Evolutionary conservation across 345 rosid species (phyloP), one percentile per base, ranked within the genome.

Genomic region (Streptanthus diversifolius): DNA sequence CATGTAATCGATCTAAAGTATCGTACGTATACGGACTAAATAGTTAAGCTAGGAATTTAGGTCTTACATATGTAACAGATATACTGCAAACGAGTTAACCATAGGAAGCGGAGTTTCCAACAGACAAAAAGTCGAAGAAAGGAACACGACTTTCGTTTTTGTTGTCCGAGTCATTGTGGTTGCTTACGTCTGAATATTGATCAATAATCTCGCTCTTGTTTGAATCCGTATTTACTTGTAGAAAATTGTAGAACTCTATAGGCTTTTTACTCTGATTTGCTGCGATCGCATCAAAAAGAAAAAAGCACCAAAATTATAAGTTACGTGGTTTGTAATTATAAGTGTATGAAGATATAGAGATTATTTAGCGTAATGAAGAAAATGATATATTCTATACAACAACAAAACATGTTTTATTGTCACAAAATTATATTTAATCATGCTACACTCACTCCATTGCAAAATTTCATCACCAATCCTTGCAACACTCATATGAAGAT

Each of bases 181-280:
- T 76, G 61, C 45, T 73, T 67, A 51, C 72, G 14, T 63, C 51
- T 22, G 81, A 82, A 62, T 74, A 78, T 66, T 82, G 86, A 71
- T 87, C 77, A 27, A 80, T 82, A 37, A 83, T 78, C 43, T 87
- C 92, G 37, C 90, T 87, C 73, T 56, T 84, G 53, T 79, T 81
- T 8, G 89, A 84, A 7, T 85, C 92, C 0, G 87, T 75, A 62
- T 85, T 81, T 53, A 89, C 82, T 80, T 84, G 90, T 8, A 89
- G 88, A 80, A 89, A 89, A 63, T 89, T 85, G 70, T 87, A 89
- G 61, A 89, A 87, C 72, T 87, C 96, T 3, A 77, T 51, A 19
- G 79, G 65, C 41, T 36, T 68, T 52, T 68, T 44, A 22, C 43
- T 54, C 37, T 53, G 65, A 39, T 55, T 45, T 5, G 18, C 79